phyloP scores from a whole-genome alignment of 768 basidiomycete species.

The Amanita inopinata region DNA sequence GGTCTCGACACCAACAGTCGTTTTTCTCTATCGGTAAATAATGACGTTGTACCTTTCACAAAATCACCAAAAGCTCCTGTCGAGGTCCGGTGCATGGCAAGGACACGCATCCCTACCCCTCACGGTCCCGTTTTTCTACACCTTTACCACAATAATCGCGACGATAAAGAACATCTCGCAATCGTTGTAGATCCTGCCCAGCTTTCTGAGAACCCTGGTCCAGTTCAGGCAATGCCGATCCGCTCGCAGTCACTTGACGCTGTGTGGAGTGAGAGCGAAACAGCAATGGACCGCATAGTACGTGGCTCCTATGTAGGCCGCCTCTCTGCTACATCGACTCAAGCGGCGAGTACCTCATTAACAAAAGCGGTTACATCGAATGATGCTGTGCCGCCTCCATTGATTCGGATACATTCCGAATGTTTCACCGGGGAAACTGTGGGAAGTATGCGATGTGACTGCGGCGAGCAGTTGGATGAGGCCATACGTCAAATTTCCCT shows the following conservation, averaged over 20 bases:
- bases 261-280: slow-evolving; percentile 77
- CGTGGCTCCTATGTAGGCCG: slow-evolving; percentile 91
- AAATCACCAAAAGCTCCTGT: slow-evolving; percentile 25
- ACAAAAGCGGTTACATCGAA: slow-evolving; percentile 11
- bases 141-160: slow-evolving; percentile 87
- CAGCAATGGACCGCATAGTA: slow-evolving; percentile 86
- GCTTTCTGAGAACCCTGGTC: slow-evolving; percentile 36
- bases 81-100: slow-evolving; percentile 90
- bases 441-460: slow-evolving; percentile 97
- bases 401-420: slow-evolving; percentile 95
- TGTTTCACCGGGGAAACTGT: slow-evolving; percentile 98
- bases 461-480: slow-evolving; percentile 97
- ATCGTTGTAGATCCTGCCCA: slow-evolving; percentile 91
- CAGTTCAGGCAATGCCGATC: slow-evolving; percentile 47
- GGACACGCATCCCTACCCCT: slow-evolving; percentile 94
- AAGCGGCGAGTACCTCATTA: slow-evolving; percentile 23
- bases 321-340: slow-evolving; percentile 47
- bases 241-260: slow-evolving; percentile 76
- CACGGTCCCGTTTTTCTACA: slow-evolving; percentile 92
- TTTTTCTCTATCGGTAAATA: slow-evolving; percentile 7
- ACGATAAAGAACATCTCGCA: slow-evolving; percentile 92
- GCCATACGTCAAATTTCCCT: slow-evolving; percentile 85
- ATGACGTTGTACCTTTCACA: slow-evolving; percentile 14
- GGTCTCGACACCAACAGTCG: slow-evolving; percentile 17
- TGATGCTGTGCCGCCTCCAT: slow-evolving; percentile 52